Percentiles rank a stretch among this genome's conserved stretches.
Evolutionary conservation across 2,329 filamentous ascomycete species (phyloP).

Genomic region (Sporothrix sp.): DNA sequence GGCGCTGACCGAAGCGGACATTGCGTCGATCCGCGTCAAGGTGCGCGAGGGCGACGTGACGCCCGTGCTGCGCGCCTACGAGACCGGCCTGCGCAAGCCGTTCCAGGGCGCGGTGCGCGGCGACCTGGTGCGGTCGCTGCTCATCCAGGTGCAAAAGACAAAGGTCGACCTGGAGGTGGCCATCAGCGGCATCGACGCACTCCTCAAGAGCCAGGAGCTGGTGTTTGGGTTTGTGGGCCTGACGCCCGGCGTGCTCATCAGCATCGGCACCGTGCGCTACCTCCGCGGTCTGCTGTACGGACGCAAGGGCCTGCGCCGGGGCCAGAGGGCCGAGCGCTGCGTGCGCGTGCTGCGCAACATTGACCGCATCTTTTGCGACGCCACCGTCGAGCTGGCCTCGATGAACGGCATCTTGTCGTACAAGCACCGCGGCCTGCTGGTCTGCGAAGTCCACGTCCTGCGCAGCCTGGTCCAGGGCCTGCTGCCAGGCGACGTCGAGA

Average conservation of each 20-base stretch:
- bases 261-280: constrained; percentile 64
- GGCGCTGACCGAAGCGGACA: constrained; percentile 55
- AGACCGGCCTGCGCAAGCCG: constrained; percentile 74
- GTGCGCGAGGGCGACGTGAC: constrained; percentile 90
- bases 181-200: constrained; percentile 86
- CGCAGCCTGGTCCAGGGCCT: constrained; percentile 56
- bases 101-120: constrained; percentile 75
- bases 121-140: constrained; percentile 76
- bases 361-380: constrained; percentile 65
- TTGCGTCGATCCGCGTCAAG: constrained; percentile 64
- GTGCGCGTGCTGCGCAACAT: constrained; percentile 77
- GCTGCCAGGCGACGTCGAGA: constrained; percentile 64
- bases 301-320: constrained; percentile 56
- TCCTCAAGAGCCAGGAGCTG: constrained; percentile 91
- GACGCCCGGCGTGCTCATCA: constrained; percentile 85
- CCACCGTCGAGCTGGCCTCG: constrained; percentile 43
- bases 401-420: constrained; percentile 71
- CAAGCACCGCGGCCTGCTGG: constrained; percentile 81
- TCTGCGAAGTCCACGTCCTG: constrained; percentile 83
- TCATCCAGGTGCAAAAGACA: constrained; percentile 97
- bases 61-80: constrained; percentile 81
- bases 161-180: constrained; percentile 97
- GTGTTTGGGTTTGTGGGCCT: constrained; percentile 96
- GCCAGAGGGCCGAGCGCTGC: constrained; percentile 58
- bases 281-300: constrained; percentile 59